Conservation (phyloP, 768 basidiomycete genomes). For the Gelatoporia subvermispora region DNA sequence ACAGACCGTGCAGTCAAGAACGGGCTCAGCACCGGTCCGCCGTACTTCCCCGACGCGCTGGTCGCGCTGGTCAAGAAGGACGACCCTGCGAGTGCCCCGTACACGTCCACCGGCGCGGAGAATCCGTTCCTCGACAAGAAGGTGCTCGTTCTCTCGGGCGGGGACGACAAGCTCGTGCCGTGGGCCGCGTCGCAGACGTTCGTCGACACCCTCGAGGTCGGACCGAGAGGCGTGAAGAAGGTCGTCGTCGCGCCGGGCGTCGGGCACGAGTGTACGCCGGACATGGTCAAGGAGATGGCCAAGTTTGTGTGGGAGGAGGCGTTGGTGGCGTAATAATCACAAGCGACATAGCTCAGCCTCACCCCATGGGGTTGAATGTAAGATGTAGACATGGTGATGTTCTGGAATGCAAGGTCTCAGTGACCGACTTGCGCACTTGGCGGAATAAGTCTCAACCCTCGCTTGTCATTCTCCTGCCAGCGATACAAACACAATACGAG, state of each 20-base stretch:
- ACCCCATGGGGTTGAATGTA: too few relatives aligned
- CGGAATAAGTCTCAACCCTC: too few relatives aligned
- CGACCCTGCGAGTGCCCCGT: constrained; percentile 44
- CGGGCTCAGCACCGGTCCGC: constrained; percentile 41
- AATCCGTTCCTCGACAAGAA: constrained; percentile 71
- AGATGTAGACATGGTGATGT: too few relatives aligned
- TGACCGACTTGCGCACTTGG: too few relatives aligned
- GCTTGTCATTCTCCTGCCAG: too few relatives aligned
- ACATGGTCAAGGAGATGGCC: constrained; percentile 51
- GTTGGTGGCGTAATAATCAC: constrained; percentile 1
- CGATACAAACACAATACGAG: too few relatives aligned
- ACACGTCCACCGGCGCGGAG: constrained; percentile 28
- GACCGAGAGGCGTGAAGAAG: constrained; percentile 48
- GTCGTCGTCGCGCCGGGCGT: constrained; percentile 48
- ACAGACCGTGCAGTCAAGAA: constrained; percentile 44
- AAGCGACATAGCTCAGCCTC: not conserved
- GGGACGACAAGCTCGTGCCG: constrained; percentile 61
- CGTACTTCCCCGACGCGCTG: constrained; percentile 54
- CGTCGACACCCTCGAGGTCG: constrained; percentile 51
- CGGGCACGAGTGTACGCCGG: constrained; percentile 57
- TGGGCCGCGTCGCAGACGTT: constrained; percentile 53
- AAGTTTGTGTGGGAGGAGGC: constrained; percentile 24
- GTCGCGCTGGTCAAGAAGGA: constrained; percentile 38
- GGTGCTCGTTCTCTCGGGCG: constrained; percentile 68
- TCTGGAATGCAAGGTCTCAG: too few relatives aligned